Percentiles rank a stretch among this genome's conserved stretches.
Conservation (phyloP, 202 grass and related monocot genomes). For the Setaria italica region DNA sequence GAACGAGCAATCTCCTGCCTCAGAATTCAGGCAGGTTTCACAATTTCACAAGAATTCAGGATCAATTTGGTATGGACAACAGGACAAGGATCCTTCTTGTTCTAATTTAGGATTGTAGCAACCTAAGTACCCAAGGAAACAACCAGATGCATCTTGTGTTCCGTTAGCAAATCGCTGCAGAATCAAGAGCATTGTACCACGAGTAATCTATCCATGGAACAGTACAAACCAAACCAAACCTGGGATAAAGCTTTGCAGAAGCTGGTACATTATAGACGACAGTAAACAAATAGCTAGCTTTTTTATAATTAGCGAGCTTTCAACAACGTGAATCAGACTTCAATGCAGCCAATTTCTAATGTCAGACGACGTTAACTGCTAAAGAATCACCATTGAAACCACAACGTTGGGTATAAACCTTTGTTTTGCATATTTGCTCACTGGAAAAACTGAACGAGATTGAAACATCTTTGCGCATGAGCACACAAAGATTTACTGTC, state of each 20-base stretch:
- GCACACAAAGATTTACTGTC: too few relatives aligned
- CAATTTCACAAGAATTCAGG: background rate
- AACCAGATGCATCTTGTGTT: background rate
- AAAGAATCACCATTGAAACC: too few relatives aligned
- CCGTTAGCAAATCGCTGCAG: background rate
- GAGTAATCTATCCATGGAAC: background rate
- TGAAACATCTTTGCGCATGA: too few relatives aligned
- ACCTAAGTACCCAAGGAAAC: background rate
- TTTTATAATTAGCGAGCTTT: too few relatives aligned
- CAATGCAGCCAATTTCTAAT: too few relatives aligned
- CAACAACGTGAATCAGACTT: too few relatives aligned
- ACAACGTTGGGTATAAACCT: too few relatives aligned
- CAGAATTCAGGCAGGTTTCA: background rate
- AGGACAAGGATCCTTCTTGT: background rate
- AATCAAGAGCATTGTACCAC: background rate
- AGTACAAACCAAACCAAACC: background rate
- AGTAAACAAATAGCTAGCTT: too few relatives aligned
- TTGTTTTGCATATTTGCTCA: too few relatives aligned
- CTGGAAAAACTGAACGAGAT: too few relatives aligned
- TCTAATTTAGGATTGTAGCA: background rate
- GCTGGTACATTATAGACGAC: too few relatives aligned
- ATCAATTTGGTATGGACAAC: background rate
- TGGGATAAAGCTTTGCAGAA: background rate
- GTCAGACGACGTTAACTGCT: too few relatives aligned
- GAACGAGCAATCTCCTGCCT: background rate